Evolutionary conservation across 169 alveolate species (phyloP).

Genomic region (Cryptosporidium felis): DNA sequence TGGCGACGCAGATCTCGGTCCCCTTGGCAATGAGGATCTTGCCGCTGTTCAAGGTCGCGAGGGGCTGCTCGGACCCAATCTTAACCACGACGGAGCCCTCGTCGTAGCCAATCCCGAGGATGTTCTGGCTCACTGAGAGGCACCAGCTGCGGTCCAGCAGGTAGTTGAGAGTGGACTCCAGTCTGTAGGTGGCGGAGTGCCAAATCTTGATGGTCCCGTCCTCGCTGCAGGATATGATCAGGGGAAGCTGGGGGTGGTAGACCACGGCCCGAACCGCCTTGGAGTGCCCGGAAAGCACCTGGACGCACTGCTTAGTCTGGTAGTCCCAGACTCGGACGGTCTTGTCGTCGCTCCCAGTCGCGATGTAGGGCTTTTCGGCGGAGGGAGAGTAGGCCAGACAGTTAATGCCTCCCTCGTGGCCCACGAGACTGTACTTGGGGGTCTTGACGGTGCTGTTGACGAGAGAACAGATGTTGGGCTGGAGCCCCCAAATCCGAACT

Average conservation of each 20-base stretch:
- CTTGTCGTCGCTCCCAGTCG: slow-evolving; percentile 96
- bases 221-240: slow-evolving; percentile 94
- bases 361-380: slow-evolving; percentile 92
- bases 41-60: slow-evolving; percentile 92
- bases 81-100: slow-evolving; percentile 93
- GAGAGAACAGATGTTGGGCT: slow-evolving; percentile 63
- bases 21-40: slow-evolving; percentile 93
- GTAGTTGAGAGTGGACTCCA: slow-evolving; percentile 93
- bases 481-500: slow-evolving; percentile 92
- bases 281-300: slow-evolving; percentile 93
- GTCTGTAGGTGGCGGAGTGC: slow-evolving; percentile 92
- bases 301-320: slow-evolving; percentile 96
- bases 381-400: slow-evolving; percentile 89
- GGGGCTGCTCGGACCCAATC: slow-evolving; percentile 96
- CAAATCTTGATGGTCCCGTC: slow-evolving; percentile 95
- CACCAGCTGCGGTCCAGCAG: slow-evolving; percentile 95
- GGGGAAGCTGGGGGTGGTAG: slow-evolving; percentile 93
- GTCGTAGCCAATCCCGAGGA: slow-evolving; percentile 86
- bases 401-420: slow-evolving; percentile 98
- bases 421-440: slow-evolving; percentile 94
- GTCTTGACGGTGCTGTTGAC: slow-evolving; percentile 76
- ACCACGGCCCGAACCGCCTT: slow-evolving; percentile 91
- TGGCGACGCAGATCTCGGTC: slow-evolving; percentile 91
- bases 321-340: slow-evolving; percentile 98
- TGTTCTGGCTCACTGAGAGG: slow-evolving; percentile 79